Percentiles rank a stretch among this genome's conserved stretches.
Conservation (phyloP, 345 rosid genomes). For the Eucalyptus coolabah region DNA sequence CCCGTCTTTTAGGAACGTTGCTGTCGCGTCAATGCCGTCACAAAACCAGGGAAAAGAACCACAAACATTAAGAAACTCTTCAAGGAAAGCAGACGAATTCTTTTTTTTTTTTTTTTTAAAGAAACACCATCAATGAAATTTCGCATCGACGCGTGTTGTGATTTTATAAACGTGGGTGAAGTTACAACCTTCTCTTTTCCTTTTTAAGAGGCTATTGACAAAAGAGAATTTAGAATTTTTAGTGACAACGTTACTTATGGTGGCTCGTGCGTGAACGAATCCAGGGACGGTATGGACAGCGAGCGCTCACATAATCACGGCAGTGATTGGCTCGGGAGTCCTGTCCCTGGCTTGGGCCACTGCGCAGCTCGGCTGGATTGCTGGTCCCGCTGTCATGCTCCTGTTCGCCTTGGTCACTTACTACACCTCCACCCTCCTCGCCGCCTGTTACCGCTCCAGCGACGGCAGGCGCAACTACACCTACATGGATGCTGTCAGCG, state of each 20-base stretch:
- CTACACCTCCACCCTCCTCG: conserved; percentile 35
- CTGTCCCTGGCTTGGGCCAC: conserved; percentile 36
- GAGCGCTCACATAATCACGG: conserved; percentile 34
- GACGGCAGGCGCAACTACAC: conserved; percentile 57
- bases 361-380: conserved; percentile 43
- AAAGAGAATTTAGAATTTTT: neutral
- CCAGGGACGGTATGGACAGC: conserved; percentile 33
- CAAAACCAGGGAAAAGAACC: neutral
- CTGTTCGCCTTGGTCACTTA: conserved; percentile 27
- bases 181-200: neutral
- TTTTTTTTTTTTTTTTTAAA: neutral
- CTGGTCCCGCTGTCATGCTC: conserved; percentile 24
- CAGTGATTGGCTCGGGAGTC: conserved; percentile 40
- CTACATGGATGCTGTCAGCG: conserved; percentile 45
- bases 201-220: neutral
- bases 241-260: neutral
- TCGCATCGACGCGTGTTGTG: neutral
- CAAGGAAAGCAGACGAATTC: neutral
- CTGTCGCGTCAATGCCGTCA: neutral
- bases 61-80: neutral
- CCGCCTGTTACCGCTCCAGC: conserved; percentile 40
- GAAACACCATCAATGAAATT: neutral
- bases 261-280: neutral
- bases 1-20: neutral
- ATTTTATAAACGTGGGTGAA: neutral